Conservation (phyloP, 2,329 filamentous ascomycete genomes). For the Cladosporium sp. region DNA sequence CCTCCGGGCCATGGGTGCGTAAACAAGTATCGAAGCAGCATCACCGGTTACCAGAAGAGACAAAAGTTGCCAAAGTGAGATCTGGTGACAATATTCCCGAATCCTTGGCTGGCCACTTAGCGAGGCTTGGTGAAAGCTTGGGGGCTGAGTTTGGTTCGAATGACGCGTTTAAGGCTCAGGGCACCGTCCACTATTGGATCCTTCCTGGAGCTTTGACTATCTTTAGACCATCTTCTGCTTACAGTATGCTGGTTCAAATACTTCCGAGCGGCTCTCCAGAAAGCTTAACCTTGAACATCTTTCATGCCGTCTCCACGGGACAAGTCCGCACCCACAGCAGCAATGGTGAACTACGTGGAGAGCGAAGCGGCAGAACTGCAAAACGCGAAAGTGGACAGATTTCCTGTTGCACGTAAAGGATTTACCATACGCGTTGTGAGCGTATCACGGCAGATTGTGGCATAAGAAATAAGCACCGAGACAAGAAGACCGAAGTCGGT, state of each 20-base stretch:
- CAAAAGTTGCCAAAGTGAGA: background rate
- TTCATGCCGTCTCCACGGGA: background rate
- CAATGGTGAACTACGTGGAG: background rate
- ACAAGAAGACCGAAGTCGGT: background rate
- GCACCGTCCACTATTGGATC: background rate
- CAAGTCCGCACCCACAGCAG: background rate
- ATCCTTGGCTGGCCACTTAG: background rate
- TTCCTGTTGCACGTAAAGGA: background rate
- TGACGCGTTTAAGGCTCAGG: background rate
- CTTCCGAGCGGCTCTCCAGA: background rate
- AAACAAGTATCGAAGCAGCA: background rate
- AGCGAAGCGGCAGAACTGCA: background rate
- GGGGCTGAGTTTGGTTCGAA: background rate
- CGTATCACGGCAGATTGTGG: background rate
- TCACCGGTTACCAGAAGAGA: background rate
- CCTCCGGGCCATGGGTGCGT: background rate
- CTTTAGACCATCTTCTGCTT: constrained; percentile 3
- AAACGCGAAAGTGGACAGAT: background rate
- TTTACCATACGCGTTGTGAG: background rate
- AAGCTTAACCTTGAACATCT: background rate
- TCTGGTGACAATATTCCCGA: background rate
- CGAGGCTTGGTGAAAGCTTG: constrained; percentile 5
- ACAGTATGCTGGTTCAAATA: background rate
- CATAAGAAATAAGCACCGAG: background rate
- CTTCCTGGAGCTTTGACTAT: background rate